These are phyloP conservation scores for Mycena chlorophos DNA, from an alignment of 768 basidiomycete genomes.

Conservation along the genomic window DNA sequence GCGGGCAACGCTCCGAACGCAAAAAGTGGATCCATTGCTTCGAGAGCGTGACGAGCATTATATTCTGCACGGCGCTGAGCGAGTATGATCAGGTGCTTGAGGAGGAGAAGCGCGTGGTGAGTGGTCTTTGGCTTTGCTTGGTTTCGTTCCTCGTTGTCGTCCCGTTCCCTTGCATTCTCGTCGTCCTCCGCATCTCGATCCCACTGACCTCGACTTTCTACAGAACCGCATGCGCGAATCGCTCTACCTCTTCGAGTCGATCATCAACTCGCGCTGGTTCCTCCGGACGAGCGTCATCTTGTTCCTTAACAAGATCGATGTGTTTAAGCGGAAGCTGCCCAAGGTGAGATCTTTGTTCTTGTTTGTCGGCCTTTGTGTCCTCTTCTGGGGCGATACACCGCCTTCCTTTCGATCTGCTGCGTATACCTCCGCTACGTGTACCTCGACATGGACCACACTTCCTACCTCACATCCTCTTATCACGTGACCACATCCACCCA, in stretches of 20 bases:
- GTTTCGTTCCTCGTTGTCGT: too few relatives aligned
- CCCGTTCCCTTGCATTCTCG: too few relatives aligned
- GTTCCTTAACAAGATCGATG: conserved; percentile 91
- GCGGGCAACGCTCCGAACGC: conserved; percentile 78
- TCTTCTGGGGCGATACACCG: neutral
- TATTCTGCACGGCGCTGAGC: conserved; percentile 63
- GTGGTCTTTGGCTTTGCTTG: too few relatives aligned
- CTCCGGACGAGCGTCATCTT: conserved; percentile 86
- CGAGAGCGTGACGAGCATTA: conserved; percentile 52
- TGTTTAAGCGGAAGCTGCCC: conserved; percentile 89
- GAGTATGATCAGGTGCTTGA: conserved; percentile 60
- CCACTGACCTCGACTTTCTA: conserved; percentile 37
- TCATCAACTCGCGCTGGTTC: conserved; percentile 93
- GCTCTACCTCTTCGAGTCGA: conserved; percentile 83
- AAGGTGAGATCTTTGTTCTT: too few relatives aligned
- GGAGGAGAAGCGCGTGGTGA: conserved; percentile 52
- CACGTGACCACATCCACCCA: too few relatives aligned
- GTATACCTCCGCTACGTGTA: too few relatives aligned
- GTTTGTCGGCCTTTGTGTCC: too few relatives aligned
- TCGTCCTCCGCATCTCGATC: neutral
- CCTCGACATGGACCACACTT: too few relatives aligned
- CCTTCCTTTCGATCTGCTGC: neutral
- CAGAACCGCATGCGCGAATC: conserved; percentile 94
- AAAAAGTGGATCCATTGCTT: conserved; percentile 77
- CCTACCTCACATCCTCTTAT: too few relatives aligned